Percentiles rank a stretch among this genome's conserved stretches.
Evolutionary conservation across 2,329 filamentous ascomycete species (phyloP).

Genomic region (Trichophyton rubrum): DNA sequence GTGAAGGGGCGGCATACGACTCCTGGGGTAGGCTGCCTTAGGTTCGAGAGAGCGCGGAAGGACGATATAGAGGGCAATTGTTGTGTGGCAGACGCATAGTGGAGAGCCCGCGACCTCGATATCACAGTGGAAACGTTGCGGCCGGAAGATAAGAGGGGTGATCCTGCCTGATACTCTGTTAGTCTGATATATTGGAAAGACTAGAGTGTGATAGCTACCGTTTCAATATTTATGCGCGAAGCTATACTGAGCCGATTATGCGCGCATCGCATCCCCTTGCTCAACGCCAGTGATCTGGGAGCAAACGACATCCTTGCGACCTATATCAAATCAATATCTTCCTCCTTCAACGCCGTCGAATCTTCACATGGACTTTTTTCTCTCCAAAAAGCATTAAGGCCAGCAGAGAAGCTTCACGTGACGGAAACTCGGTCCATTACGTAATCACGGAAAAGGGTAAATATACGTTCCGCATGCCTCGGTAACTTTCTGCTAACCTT

Average conservation of each 20-base stretch:
- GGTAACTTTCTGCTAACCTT: slow-evolving; percentile 17
- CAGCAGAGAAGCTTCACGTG: not conserved
- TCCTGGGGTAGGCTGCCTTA: not conserved
- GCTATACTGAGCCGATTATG: not conserved
- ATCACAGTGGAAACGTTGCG: not conserved
- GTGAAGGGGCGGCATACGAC: not conserved
- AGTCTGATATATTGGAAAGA: not conserved
- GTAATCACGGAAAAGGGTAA: slow-evolving; percentile 14
- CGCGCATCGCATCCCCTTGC: slow-evolving; percentile 3
- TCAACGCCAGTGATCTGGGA: slow-evolving; percentile 7
- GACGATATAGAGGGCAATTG: not conserved
- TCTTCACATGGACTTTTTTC: not conserved
- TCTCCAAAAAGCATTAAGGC: not conserved
- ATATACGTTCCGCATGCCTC: slow-evolving; percentile 21
- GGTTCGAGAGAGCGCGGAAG: too few relatives aligned
- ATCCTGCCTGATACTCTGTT: not conserved
- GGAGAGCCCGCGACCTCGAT: not conserved
- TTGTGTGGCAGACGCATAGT: not conserved
- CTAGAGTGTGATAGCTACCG: not conserved
- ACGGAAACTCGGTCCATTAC: not conserved
- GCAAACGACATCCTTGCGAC: not conserved
- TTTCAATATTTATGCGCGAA: not conserved
- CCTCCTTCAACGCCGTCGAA: not conserved
- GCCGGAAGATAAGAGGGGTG: not conserved
- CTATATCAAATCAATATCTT: not conserved